These are phyloP conservation scores for Plasmopara muralis DNA, from an alignment of 352 stramenopile genomes.

Conservation along the genomic window DNA sequence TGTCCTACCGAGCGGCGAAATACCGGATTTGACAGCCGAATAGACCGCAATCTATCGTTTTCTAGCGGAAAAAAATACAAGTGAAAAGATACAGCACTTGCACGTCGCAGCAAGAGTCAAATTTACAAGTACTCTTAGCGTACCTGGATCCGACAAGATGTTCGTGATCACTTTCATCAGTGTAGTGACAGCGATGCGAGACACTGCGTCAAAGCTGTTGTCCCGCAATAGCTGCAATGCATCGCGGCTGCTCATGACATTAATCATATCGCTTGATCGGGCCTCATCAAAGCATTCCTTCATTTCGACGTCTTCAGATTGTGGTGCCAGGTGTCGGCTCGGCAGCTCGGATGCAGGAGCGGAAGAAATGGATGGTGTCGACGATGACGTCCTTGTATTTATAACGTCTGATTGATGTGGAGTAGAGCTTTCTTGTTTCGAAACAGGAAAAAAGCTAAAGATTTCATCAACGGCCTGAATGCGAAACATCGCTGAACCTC, in stretches of 20 bases:
- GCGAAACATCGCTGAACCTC: constrained; percentile 81
- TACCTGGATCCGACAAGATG: constrained; percentile 75
- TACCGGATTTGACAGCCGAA: constrained; percentile 65
- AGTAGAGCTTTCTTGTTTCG: not conserved
- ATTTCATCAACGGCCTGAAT: constrained; percentile 30
- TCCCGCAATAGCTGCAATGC: constrained; percentile 67
- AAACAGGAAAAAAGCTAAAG: not conserved
- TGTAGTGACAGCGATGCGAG: constrained; percentile 46
- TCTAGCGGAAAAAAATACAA: constrained; percentile 26
- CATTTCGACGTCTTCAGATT: constrained; percentile 28
- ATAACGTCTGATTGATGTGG: not conserved
- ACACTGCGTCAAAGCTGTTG: constrained; percentile 71
- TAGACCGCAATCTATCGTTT: constrained; percentile 78
- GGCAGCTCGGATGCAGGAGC: constrained; percentile 1
- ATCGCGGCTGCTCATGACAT: constrained; percentile 42
- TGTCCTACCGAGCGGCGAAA: constrained; percentile 68
- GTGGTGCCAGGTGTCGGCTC: not conserved
- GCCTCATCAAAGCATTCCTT: constrained; percentile 17
- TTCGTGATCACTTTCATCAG: constrained; percentile 86
- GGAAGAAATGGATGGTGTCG: not conserved
- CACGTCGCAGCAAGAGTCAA: not conserved
- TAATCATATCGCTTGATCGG: not conserved
- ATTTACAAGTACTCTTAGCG: not conserved
- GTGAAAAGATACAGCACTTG: not conserved
- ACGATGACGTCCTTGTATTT: constrained; percentile 5